Evolutionary conservation across 2,329 filamentous ascomycete genomes (phyloP), one percentile per base, ranked within the genome.

Genomic region (Phoma herbarum): DNA sequence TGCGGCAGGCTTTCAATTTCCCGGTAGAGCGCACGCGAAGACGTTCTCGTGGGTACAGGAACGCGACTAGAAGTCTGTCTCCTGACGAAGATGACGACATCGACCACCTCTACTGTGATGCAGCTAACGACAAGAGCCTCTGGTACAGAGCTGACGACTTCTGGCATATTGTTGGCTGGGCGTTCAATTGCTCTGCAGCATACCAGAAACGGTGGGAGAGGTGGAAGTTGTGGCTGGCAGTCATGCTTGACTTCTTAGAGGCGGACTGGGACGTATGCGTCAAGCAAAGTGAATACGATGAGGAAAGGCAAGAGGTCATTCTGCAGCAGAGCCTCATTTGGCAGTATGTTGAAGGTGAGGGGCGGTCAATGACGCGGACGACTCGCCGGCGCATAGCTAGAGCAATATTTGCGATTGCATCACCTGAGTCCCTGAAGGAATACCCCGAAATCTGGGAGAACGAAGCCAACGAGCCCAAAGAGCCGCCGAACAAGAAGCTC

Each of bases 141-240:
- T 97, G 91, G 86, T 80, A 80, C 16, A 85, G 86, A n/a, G 91
- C 90, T 0, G 88, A 91, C 60, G 92, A 96, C 72, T 96, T 98
- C 69, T 99, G 95, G 92, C 85, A 88, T 41, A 86, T 91, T 0
- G 84, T 95, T 0, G 95, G 94, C 3, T 98, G 95, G 95, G 90
- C 91, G 0, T 93, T 98, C 75, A 95, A 94, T 73, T 98, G 94
- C 79, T 93, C 92, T 50, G 84, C 90, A 1, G 76, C 85, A 29
- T 83, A 94, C 66, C 87, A 87, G 1, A 83, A 85, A 39, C 85
- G 94, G 20, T 98, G 95, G 94, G 84, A 83, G 48, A 85, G 88
- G 70, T 98, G 93, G 93, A 87, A 84, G 66, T 78, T 86, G 8
- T 97, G 92, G 90, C 81, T 98, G 14, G 85, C 88, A 31, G 88